Percentiles rank a stretch among this genome's conserved stretches.
phyloP scores from a whole-genome alignment of 31 red algal species.

The Endocladia muricata region DNA sequence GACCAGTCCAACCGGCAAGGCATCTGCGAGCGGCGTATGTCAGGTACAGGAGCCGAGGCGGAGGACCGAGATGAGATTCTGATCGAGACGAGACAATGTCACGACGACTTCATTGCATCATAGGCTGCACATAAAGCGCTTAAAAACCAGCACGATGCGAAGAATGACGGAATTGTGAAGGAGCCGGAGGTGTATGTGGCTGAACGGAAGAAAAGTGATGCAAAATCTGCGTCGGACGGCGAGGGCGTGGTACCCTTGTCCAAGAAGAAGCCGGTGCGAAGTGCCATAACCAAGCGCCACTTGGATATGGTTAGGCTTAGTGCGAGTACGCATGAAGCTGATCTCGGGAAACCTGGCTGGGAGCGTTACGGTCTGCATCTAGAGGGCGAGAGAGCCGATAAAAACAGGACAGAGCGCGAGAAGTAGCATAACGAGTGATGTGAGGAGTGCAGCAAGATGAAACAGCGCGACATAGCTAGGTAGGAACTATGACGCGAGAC shows the following conservation, averaged over 20 bases:
- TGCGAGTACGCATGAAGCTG: background rate
- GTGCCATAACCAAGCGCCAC: background rate
- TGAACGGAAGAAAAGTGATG: background rate
- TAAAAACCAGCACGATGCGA: background rate
- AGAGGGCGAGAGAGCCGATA: background rate
- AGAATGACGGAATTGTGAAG: background rate
- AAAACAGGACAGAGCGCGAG: background rate
- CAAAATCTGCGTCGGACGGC: background rate
- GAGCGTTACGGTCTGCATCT: background rate
- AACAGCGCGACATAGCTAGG: background rate
- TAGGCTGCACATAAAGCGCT: background rate
- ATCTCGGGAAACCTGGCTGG: background rate
- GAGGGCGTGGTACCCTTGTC: background rate
- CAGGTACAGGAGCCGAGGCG: background rate
- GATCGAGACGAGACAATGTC: background rate
- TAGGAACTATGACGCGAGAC: background rate
- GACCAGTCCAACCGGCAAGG: background rate
- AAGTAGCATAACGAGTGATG: background rate
- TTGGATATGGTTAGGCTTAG: background rate
- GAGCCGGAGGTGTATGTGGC: background rate
- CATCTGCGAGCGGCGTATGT: background rate
- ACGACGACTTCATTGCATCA: background rate
- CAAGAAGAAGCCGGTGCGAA: background rate
- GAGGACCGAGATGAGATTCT: background rate
- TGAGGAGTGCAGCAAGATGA: background rate